Conservation (phyloP, 441 rosid species). For the Gossypium trilobum region DNA sequence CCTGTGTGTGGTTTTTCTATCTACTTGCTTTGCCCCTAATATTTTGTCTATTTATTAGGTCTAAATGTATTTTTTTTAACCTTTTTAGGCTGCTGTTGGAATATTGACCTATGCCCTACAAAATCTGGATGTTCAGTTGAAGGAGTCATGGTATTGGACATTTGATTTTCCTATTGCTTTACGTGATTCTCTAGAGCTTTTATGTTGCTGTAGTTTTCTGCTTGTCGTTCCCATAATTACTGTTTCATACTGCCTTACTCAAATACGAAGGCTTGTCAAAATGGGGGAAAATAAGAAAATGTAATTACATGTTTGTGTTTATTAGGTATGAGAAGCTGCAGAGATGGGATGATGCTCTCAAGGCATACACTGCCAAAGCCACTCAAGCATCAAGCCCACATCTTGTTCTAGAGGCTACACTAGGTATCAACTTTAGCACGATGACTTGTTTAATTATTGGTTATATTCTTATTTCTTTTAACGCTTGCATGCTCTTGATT, state of each 20-base stretch:
- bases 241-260: background rate
- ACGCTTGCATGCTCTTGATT: too few species aligned
- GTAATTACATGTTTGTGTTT: slow-evolving; percentile 8
- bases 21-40: background rate
- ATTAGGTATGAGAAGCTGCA: slow-evolving; percentile 98
- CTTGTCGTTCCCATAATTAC: background rate
- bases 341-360: slow-evolving; percentile 99
- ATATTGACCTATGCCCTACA: slow-evolving; percentile 95
- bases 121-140: slow-evolving; percentile 78
- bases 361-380: slow-evolving; percentile 88
- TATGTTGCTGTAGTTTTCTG: slow-evolving; percentile 1
- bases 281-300: background rate
- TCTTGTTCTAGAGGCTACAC: slow-evolving; percentile 79
- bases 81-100: slow-evolving; percentile 92
- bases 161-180: background rate
- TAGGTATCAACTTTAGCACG: slow-evolving; percentile 46
- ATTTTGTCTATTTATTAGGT: slow-evolving; percentile 13
- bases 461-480: too few species aligned
- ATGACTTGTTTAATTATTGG: background rate
- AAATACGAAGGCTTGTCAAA: background rate
- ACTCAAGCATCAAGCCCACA: slow-evolving; percentile 77
- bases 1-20: background rate
- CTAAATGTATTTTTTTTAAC: background rate
- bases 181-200: background rate
- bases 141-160: slow-evolving; percentile 81